Base-by-base conservation (phyloP, 2,329 filamentous ascomycete genomes). In the Epichloe gansuensis region DNA sequence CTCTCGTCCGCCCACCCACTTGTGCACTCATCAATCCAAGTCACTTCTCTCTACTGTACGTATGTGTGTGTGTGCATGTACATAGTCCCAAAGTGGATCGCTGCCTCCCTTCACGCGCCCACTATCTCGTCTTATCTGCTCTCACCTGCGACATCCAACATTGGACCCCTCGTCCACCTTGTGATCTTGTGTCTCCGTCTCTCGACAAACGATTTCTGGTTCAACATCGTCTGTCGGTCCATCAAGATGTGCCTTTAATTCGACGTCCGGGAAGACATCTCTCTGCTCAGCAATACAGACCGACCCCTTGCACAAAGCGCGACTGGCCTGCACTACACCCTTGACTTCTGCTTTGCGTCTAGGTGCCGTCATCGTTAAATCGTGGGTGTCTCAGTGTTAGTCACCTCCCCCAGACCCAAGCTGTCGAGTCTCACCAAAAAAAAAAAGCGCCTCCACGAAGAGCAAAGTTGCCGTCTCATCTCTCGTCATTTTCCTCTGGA, bases 381-480 rank as follows among this genome's bases (percentile, higher is more conserved):
- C 35, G 35, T 39, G 36, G 8, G 21, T 35, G 40, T 54, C 52
- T 39, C 34, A 54, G 48, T 55, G 51, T 57, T 55, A 51, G 53
- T 55, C 53, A 55, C 50, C 17, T 39, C 36, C 11, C 41, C 41
- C 41, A 21, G 21, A 43, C n/a, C 40, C 41, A 43, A 21, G 40
- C 36, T n/a, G 23, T 5, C 23, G 23, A 25, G 23, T 41, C 12
- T 31, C 40, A 13, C 39, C 47, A 23, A 23, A 23, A 23, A 23
- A 23, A 27, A 27, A 2, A 34, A 13, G 5, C 36, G 17, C 17
- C 46, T 40, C 36, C 5, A 8, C 36, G 5, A 43, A 43, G 23
- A 12, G 41, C 21, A 21, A 43, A 43, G 8, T 12, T 43, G 21
- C 21, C 41, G 21, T 25, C 41, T 11, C 11, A 21, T 27, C 23